phyloP scores from a whole-genome alignment of 140 eudicot genomes.

The Oenanthe javanica region DNA sequence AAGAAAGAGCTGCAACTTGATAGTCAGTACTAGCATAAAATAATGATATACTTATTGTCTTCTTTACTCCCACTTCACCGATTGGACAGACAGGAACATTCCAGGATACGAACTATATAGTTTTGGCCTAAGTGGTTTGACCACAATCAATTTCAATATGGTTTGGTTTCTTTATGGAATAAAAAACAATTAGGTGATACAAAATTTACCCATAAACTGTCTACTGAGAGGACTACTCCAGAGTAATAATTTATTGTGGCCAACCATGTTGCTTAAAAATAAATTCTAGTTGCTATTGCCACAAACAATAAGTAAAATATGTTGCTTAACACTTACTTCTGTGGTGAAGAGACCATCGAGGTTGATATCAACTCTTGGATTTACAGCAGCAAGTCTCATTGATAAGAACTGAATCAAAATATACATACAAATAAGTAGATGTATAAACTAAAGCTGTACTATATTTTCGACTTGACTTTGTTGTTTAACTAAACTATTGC shows the following conservation, averaged over 20 bases:
- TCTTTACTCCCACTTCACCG: background rate
- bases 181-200: background rate
- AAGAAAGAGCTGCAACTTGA: background rate
- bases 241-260: background rate
- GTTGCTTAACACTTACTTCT: conserved; percentile 44
- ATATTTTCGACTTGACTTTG: background rate
- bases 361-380: conserved; percentile 80
- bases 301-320: conserved; percentile 11
- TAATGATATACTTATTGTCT: background rate
- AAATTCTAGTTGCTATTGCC: background rate
- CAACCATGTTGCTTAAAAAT: background rate
- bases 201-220: background rate
- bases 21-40: background rate
- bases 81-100: background rate
- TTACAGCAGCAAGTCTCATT: conserved; percentile 94
- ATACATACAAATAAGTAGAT: conserved; percentile 5
- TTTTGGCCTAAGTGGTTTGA: background rate
- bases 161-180: background rate
- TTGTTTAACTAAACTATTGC: background rate
- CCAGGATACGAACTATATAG: background rate
- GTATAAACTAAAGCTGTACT: background rate
- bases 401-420: conserved; percentile 52
- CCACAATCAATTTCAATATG: background rate
- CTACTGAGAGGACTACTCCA: background rate
- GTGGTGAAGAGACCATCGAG: conserved; percentile 63